These are phyloP conservation scores for Candida mesenterica DNA, from an alignment of 1,139 yeast species.

Conservation along the genomic window DNA sequence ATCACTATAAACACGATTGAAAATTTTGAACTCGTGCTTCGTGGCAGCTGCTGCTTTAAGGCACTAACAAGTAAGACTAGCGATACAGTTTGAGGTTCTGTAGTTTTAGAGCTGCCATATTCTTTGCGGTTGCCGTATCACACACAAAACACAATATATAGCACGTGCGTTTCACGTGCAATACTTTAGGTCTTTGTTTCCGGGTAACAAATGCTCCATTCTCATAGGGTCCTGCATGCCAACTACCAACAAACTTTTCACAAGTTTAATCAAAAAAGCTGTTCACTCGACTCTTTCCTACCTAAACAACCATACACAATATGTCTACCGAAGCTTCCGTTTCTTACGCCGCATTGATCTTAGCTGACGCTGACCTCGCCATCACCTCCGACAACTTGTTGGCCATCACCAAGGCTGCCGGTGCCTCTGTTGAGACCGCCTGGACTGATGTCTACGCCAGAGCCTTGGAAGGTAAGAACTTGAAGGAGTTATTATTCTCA, in stretches of 20 bases:
- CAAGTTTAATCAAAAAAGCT: neutral
- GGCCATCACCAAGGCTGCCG: slow-evolving; percentile 55
- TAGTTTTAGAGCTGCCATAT: too few species aligned
- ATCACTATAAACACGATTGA: too few species aligned
- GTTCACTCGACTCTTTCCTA: neutral
- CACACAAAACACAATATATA: too few species aligned
- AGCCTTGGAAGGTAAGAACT: slow-evolving; percentile 77
- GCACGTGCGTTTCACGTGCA: too few species aligned
- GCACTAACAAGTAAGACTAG: too few species aligned
- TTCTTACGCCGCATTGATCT: slow-evolving; percentile 85
- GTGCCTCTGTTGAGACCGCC: slow-evolving; percentile 53
- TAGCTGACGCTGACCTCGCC: slow-evolving; percentile 81
- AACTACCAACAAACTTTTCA: neutral
- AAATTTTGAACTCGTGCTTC: too few species aligned
- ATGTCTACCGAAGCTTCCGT: slow-evolving; percentile 84
- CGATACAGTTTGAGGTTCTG: too few species aligned
- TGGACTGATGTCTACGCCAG: slow-evolving; percentile 83
- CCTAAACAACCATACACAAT: slow-evolving; percentile 11
- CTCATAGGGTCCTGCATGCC: too few species aligned
- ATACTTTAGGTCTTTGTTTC: too few species aligned
- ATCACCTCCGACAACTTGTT: slow-evolving; percentile 74
- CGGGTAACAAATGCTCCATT: too few species aligned
- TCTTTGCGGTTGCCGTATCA: too few species aligned
- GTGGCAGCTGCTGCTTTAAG: too few species aligned
- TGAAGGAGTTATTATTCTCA: slow-evolving; percentile 74